phyloP scores from a whole-genome alignment of 495 filamentous ascomycete species.

The Podospora australis region DNA sequence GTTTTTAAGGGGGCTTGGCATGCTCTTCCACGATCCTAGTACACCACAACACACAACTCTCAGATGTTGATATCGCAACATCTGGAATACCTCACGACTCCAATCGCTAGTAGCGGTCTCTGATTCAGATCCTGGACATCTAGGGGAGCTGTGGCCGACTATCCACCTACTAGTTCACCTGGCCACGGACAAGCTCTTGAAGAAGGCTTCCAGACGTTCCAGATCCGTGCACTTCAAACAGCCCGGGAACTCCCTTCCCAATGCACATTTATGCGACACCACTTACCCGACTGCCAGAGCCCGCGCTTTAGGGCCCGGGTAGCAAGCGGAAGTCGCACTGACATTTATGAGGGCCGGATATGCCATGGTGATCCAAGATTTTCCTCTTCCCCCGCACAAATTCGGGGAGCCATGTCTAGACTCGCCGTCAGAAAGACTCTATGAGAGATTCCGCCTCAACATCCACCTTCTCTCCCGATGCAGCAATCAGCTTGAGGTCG shows the following conservation, averaged over 20 bases:
- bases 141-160: too few relatives aligned
- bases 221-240: slow-evolving; percentile 26
- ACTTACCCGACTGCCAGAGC: background rate
- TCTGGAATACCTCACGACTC: too few relatives aligned
- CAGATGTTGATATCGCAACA: too few relatives aligned
- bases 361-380: background rate
- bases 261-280: slow-evolving; percentile 26
- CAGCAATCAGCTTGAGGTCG: slow-evolving; percentile 5
- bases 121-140: too few relatives aligned
- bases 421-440: background rate
- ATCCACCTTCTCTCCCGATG: background rate
- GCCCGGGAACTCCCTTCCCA: slow-evolving; percentile 11
- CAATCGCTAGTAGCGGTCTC: too few relatives aligned
- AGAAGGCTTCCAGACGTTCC: slow-evolving; percentile 31
- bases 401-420: background rate
- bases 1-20: too few relatives aligned
- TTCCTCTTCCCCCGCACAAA: slow-evolving; percentile 3
- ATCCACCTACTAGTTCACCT: too few relatives aligned
- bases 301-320: slow-evolving; percentile 2
- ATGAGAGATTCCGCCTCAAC: too few relatives aligned
- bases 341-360: slow-evolving; percentile 6
- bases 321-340: slow-evolving; percentile 4
- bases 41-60: too few relatives aligned
- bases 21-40: too few relatives aligned
- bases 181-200: too few relatives aligned